Conservation (phyloP, 2,329 filamentous ascomycete species). For the Colletotrichum somersetense region DNA sequence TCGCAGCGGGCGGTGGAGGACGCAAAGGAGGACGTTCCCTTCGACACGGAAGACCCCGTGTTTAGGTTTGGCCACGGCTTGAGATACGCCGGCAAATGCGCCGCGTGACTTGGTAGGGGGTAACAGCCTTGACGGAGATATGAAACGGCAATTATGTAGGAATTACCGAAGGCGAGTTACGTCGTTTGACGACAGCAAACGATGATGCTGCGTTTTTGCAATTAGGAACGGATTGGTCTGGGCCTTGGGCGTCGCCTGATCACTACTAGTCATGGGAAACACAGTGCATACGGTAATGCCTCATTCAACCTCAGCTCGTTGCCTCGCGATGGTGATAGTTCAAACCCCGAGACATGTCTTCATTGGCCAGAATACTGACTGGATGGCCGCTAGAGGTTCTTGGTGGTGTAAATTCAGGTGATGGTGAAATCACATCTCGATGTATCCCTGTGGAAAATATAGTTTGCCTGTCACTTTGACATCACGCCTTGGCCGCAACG, state of each 20-base stretch:
- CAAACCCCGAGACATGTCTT: too few relatives aligned
- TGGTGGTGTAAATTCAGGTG: not conserved
- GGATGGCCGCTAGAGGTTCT: not conserved
- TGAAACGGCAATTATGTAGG: not conserved
- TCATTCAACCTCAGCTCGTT: too few relatives aligned
- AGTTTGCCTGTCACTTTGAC: constrained; percentile 2
- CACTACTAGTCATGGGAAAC: not conserved
- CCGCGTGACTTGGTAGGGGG: not conserved
- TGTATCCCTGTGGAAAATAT: not conserved
- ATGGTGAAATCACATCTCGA: constrained; percentile 9
- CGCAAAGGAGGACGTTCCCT: constrained; percentile 47
- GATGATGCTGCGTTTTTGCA: not conserved
- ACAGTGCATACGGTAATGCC: not conserved
- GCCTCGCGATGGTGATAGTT: not conserved
- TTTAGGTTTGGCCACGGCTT: constrained; percentile 50
- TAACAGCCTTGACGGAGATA: not conserved
- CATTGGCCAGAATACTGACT: not conserved
- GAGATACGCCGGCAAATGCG: constrained; percentile 26
- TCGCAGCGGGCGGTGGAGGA: constrained; percentile 58
- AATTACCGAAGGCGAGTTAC: too few relatives aligned
- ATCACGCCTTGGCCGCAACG: not conserved
- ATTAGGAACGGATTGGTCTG: accelerated
- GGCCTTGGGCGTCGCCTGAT: not conserved
- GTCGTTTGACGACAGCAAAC: not conserved
- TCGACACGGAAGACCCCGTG: constrained; percentile 47